Evolutionary conservation across 441 rosid genomes (phyloP).

Genomic region (Pelargonium australe): DNA sequence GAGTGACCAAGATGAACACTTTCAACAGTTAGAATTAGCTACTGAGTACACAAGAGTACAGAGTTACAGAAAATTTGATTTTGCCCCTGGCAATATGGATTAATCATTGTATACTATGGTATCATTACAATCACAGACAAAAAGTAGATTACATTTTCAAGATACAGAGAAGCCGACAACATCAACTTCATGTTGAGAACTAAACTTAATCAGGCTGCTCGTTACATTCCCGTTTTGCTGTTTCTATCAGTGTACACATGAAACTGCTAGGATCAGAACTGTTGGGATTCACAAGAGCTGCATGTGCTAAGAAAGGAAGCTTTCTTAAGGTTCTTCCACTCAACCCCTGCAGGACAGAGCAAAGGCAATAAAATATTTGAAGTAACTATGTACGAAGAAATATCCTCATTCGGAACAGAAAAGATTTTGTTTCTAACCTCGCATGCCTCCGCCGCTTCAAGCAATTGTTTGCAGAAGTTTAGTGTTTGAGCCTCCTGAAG

Average conservation of each 20-base stretch:
- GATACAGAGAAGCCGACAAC: no score
- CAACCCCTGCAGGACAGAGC: conserved; percentile 48
- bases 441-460: conserved; percentile 75
- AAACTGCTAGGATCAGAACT: conserved; percentile 53
- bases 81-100: no score
- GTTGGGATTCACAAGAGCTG: conserved; percentile 58
- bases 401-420: not conserved
- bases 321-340: conserved; percentile 86
- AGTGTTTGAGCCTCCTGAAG: conserved; percentile 37
- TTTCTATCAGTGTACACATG: conserved; percentile 59
- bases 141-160: not conserved
- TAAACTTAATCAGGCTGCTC: conserved; percentile 46
- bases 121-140: not conserved
- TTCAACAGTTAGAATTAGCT: no score
- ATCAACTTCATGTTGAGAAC: no score
- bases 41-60: no score
- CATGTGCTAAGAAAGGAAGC: conserved; percentile 85
- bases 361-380: not conserved
- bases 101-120: not conserved
- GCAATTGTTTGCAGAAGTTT: conserved; percentile 40
- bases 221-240: conserved; percentile 57
- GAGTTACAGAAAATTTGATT: no score
- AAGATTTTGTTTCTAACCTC: conserved; percentile 49
- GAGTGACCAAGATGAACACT: no score
- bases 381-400: not conserved